A percentile compares a stretch with the other conserved stretches of the same genome.
Conservation (phyloP, 2,329 filamentous ascomycete species). For the Talaromyces sp. region DNA sequence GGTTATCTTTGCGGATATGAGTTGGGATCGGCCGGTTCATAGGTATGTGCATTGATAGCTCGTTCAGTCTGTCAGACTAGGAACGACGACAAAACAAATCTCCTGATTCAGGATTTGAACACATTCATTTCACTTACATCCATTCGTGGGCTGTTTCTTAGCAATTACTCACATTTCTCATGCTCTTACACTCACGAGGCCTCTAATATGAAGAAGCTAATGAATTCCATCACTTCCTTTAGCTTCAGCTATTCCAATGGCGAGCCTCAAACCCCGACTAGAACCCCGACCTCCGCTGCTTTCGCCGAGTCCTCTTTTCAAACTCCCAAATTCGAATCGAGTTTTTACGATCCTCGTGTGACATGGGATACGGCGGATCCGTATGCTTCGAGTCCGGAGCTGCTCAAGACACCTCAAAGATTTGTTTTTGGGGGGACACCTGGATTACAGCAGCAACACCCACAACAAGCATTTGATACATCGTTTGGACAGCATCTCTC, state of each 20-base stretch:
- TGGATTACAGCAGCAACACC: constrained; percentile 20
- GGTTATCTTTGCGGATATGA: constrained; percentile 43
- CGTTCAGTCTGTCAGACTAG: not conserved
- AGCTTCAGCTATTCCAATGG: constrained; percentile 48
- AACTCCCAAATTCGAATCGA: constrained; percentile 47
- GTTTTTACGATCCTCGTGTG: constrained; percentile 46
- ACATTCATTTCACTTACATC: not conserved
- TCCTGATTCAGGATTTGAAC: not conserved
- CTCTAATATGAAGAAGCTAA: constrained; percentile 31
- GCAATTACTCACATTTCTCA: not conserved
- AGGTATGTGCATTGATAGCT: constrained; percentile 34
- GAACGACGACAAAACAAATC: not conserved
- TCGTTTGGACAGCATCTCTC: constrained; percentile 16
- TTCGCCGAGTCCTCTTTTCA: constrained; percentile 42
- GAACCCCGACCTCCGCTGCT: constrained; percentile 37
- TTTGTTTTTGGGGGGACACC: constrained; percentile 34
- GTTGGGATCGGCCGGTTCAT: constrained; percentile 47
- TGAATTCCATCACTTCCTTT: constrained; percentile 30
- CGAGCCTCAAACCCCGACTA: constrained; percentile 48
- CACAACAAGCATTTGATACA: constrained; percentile 13
- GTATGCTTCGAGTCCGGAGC: constrained; percentile 47
- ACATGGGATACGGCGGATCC: constrained; percentile 48
- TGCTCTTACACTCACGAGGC: not conserved
- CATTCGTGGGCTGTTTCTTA: not conserved
- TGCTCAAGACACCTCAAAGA: constrained; percentile 43